Evolutionary conservation across 768 basidiomycete genomes (phyloP).

Genomic region (Hericium coralloides): DNA sequence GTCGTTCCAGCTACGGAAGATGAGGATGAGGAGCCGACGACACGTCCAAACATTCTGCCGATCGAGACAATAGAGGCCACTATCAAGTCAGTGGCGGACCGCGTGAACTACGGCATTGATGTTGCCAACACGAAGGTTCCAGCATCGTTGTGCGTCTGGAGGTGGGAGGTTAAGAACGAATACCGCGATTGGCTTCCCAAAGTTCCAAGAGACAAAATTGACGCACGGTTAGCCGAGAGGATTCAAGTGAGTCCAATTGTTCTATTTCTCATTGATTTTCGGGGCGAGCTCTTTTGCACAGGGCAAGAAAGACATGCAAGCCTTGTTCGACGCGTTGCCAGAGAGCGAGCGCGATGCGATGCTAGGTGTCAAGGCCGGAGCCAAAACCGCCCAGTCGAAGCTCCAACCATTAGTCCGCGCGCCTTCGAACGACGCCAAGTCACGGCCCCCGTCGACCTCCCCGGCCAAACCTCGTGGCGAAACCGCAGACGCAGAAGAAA

Average conservation of each 20-base stretch:
- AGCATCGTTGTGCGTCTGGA: slow-evolving; percentile 65
- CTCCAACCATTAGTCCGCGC: slow-evolving; percentile 1
- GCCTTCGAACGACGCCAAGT: slow-evolving; percentile 6
- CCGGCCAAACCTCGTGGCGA: slow-evolving; percentile 10
- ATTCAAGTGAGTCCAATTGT: slow-evolving; percentile 37
- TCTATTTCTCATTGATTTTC: background rate
- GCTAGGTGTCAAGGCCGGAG: slow-evolving; percentile 34
- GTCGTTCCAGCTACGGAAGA: slow-evolving; percentile 52
- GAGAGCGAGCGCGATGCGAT: slow-evolving; percentile 47
- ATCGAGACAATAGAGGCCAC: slow-evolving; percentile 46
- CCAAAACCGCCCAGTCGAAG: slow-evolving; percentile 21
- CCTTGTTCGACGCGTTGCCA: slow-evolving; percentile 47
- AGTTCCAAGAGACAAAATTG: slow-evolving; percentile 52
- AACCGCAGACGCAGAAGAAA: slow-evolving; percentile 24
- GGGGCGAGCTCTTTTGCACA: slow-evolving; percentile 17
- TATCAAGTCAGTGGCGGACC: slow-evolving; percentile 52
- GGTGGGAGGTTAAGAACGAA: slow-evolving; percentile 73
- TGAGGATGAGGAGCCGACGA: slow-evolving; percentile 32
- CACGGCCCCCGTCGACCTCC: background rate
- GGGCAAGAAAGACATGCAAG: slow-evolving; percentile 50
- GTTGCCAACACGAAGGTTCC: slow-evolving; percentile 40
- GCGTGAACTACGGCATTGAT: slow-evolving; percentile 79
- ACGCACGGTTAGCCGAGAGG: slow-evolving; percentile 54
- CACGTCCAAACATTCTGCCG: slow-evolving; percentile 30
- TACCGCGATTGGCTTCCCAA: slow-evolving; percentile 59